A percentile compares a stretch with the other conserved stretches of the same genome.
Evolutionary conservation across 306 rosid species (phyloP).

Genomic region (Echinosophora koreensis): DNA sequence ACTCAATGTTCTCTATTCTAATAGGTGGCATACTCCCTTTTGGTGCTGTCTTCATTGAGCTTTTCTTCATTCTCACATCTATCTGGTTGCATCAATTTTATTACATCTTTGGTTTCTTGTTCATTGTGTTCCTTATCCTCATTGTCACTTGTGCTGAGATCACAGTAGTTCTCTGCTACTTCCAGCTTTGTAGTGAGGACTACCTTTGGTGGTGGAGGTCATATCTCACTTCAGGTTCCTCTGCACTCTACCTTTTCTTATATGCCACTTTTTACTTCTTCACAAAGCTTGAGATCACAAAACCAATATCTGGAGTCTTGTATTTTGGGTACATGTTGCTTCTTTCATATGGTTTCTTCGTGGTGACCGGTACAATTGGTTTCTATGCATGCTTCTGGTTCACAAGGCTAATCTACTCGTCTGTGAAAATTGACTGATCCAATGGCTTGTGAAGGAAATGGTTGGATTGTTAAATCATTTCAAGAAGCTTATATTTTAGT

Average conservation of each 20-base stretch:
- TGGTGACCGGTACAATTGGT: conserved; percentile 88
- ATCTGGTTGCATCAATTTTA: conserved; percentile 95
- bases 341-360: conserved; percentile 81
- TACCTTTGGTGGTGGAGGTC: conserved; percentile 99
- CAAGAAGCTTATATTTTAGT: conserved; percentile 34
- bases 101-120: conserved; percentile 85
- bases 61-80: conserved; percentile 93
- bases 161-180: conserved; percentile 93
- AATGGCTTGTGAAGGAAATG: conserved; percentile 33
- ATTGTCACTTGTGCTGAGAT: conserved; percentile 93
- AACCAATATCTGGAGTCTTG: conserved; percentile 86
- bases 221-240: conserved; percentile 90
- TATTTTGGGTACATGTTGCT: conserved; percentile 93
- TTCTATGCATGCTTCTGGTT: conserved; percentile 95
- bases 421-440: conserved; percentile 81
- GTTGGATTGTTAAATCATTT: conserved; percentile 29
- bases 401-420: conserved; percentile 84
- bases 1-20: conserved; percentile 66
- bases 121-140: conserved; percentile 88
- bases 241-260: conserved; percentile 87
- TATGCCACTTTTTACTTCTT: conserved; percentile 91
- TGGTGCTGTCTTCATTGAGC: conserved; percentile 95
- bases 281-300: conserved; percentile 87
- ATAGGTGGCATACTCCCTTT: conserved; percentile 92
- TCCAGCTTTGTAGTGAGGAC: conserved; percentile 97